Conservation (phyloP, 2,329 filamentous ascomycete species). For the Alternaria alternata region DNA sequence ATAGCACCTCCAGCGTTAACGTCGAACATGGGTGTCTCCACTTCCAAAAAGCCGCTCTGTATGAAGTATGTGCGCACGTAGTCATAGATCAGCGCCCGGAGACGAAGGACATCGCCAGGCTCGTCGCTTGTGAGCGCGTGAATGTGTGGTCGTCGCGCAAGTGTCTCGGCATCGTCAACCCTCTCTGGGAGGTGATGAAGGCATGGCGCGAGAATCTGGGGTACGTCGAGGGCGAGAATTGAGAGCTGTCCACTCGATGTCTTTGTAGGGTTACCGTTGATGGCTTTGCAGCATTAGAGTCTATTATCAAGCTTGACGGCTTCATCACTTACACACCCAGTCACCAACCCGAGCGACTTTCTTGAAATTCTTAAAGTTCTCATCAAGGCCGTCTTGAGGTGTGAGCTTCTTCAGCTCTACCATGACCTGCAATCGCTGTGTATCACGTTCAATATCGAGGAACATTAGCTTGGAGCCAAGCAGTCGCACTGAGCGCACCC, state of each 20-base stretch:
- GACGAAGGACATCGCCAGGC: conserved; percentile 72
- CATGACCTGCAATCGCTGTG: conserved; percentile 77
- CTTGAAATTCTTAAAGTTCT: conserved; percentile 67
- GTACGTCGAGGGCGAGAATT: conserved; percentile 72
- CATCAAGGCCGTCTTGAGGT: conserved; percentile 45
- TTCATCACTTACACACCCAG: conserved; percentile 72
- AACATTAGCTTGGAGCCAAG: conserved; percentile 84
- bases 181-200: conserved; percentile 79
- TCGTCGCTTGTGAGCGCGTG: conserved; percentile 81
- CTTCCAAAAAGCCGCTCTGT: conserved; percentile 78
- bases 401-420: conserved; percentile 68
- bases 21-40: conserved; percentile 88
- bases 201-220: conserved; percentile 76
- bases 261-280: conserved; percentile 73
- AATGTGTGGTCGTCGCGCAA: conserved; percentile 80
- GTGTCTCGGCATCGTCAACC: conserved; percentile 74
- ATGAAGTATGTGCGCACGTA: conserved; percentile 78
- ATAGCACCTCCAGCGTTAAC: conserved; percentile 84
- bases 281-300: conserved; percentile 54
- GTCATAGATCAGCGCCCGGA: conserved; percentile 78
- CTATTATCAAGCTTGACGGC: conserved; percentile 2
- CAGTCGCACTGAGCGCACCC: conserved; percentile 74
- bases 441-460: conserved; percentile 78
- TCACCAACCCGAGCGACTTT: conserved; percentile 80
- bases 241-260: conserved; percentile 80